Evolutionary conservation across 179 eudicot genomes (phyloP).

Genomic region (Beta corolliflora): DNA sequence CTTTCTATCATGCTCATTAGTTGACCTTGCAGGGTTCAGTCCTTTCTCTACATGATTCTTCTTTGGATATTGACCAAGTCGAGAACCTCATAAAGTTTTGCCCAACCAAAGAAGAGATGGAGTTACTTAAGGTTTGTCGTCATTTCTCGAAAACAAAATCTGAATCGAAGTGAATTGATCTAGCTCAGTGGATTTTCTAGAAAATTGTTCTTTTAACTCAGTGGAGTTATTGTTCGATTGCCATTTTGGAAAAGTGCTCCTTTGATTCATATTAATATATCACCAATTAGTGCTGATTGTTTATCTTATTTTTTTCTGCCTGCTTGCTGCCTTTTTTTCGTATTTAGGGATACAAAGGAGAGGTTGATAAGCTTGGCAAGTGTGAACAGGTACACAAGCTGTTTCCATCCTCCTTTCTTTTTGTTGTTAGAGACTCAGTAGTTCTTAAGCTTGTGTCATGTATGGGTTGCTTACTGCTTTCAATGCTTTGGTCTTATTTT

Average conservation of each 20-base stretch:
- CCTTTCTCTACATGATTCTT: slow-evolving; percentile 44
- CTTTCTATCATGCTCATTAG: not conserved
- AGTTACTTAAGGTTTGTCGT: slow-evolving; percentile 40
- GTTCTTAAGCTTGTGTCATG: not conserved
- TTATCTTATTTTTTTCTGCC: not conserved
- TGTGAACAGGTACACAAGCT: slow-evolving; percentile 39
- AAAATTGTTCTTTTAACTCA: not conserved
- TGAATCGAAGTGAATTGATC: not conserved
- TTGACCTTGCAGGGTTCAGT: slow-evolving; percentile 35
- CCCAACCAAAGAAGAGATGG: slow-evolving; percentile 59
- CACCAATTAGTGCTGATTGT: not conserved
- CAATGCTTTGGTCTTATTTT: not conserved
- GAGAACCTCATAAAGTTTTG: slow-evolving; percentile 55
- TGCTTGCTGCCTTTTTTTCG: not conserved
- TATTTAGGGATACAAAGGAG: slow-evolving; percentile 39
- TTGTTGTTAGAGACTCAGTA: not conserved
- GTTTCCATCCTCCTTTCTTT: not conserved
- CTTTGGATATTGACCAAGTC: slow-evolving; percentile 52
- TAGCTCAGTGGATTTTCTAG: too few relatives aligned
- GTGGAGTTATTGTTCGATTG: not conserved
- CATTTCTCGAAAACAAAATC: not conserved
- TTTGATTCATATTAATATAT: not conserved
- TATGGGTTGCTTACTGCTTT: not conserved
- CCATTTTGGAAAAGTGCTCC: not conserved
- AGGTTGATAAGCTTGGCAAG: slow-evolving; percentile 42